Conservation (phyloP, 805 yeast genomes). For the Metschnikowia lunata region DNA sequence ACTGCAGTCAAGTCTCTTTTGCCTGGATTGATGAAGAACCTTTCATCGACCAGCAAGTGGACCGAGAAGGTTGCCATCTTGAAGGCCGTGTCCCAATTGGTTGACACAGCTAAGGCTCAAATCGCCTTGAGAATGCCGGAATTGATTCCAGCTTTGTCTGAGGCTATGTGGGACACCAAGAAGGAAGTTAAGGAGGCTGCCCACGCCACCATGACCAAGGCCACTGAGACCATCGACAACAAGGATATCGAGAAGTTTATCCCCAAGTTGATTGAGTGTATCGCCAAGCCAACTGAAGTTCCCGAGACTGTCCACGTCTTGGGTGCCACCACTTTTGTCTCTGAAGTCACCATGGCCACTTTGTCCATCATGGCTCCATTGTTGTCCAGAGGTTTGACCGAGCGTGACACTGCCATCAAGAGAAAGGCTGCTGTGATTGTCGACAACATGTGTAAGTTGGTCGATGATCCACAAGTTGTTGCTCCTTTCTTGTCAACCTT, state of each 20-base stretch:
- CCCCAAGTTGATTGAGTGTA: slow-evolving; percentile 95
- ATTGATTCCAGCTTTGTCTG: slow-evolving; percentile 96
- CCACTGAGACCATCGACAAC: slow-evolving; percentile 97
- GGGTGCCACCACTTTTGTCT: slow-evolving; percentile 99
- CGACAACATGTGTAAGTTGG: slow-evolving; percentile 99
- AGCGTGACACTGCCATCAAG: slow-evolving; percentile 99
- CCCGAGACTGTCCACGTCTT: slow-evolving; percentile 98
- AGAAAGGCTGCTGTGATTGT: slow-evolving; percentile 99
- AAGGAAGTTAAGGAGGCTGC: slow-evolving; percentile 97
- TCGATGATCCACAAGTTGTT: slow-evolving; percentile 99
- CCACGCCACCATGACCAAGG: slow-evolving; percentile 88
- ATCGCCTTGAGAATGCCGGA: slow-evolving; percentile 99
- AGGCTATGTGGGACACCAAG: slow-evolving; percentile 99
- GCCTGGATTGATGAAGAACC: slow-evolving; percentile 70
- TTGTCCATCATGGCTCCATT: slow-evolving; percentile 99
- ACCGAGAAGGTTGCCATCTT: slow-evolving; percentile 93
- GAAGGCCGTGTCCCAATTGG: slow-evolving; percentile 79
- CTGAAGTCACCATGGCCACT: slow-evolving; percentile 99
- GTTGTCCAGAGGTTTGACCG: slow-evolving; percentile 98
- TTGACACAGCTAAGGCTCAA: slow-evolving; percentile 92
- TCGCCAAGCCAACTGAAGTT: slow-evolving; percentile 93
- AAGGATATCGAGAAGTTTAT: slow-evolving; percentile 99
- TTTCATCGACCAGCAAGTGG: slow-evolving; percentile 85
- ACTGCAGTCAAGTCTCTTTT: slow-evolving; percentile 85
- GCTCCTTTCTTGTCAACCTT: slow-evolving; percentile 97